Evolutionary conservation across 1,139 yeast genomes (phyloP), one percentile per base, ranked within the genome.

Genomic region (Geotrichum aggregatum): DNA sequence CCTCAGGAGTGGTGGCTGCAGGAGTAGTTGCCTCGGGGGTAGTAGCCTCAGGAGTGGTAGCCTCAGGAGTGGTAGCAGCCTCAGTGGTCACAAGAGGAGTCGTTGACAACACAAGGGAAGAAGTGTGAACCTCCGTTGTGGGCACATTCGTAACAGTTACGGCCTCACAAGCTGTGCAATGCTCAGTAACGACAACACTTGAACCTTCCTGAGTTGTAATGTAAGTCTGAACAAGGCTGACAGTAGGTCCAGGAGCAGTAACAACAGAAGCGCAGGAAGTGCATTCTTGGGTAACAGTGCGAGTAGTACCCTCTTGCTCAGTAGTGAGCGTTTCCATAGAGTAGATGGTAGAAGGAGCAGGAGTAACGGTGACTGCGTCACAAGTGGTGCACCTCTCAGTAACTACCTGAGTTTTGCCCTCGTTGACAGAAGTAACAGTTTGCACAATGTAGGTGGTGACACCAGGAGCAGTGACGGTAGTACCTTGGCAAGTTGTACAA

Each of bases 391-490:
- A 48, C 13, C 11, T 22, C 16, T 35, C 36, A 8, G 51, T 48
- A 2, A 24, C 21, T 4, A 18, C n/a, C 3, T 30, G 7, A 28
- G 42, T 35, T 13, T 39, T 31, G 7, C 51, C 51, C 13, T 42
- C 22, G 10, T 16, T 14, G 21, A 22, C 38, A 11, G 26, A 24
- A 7, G 49, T 44, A 16, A 21, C 28, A 16, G 49, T 50, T 33
- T 50, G 36, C 18, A 50, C 46, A 18, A 50, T 40, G 45, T 39
- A 39, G 13, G 52, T 21, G 21, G 46, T 50, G 5, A 10, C 16
- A 38, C 21, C 45, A 13, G 47, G 34, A 6, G 47, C 22, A 41
- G 50, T 28, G 33, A 41, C 14, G 16, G 30, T 18, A 31, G 33
- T 16, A 22, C 26, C 34, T 13, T 44, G 40, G 5, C 45, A 26